These are phyloP conservation scores for Dioszegia crocea DNA, from an alignment of 768 basidiomycete genomes.

Conservation along the genomic window DNA sequence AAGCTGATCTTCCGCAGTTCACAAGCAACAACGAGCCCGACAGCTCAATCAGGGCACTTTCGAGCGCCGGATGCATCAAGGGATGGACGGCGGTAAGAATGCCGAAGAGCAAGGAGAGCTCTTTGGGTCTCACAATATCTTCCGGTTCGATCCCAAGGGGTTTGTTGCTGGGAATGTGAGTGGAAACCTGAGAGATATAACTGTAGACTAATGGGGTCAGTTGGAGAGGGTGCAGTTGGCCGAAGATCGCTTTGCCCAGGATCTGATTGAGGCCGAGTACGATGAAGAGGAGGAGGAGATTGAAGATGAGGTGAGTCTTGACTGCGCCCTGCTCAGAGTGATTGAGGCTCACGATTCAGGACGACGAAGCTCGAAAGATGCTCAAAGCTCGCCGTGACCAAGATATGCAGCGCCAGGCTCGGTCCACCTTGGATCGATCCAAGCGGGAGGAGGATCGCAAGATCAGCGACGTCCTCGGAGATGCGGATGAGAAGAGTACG, in stretches of 20 bases:
- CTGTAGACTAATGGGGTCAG: too few relatives aligned
- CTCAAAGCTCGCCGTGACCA: conserved; percentile 19
- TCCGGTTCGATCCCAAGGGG: conserved; percentile 42
- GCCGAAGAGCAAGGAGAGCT: conserved; percentile 40
- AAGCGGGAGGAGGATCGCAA: conserved; percentile 15
- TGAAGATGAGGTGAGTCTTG: conserved; percentile 20
- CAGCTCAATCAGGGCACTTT: conserved; percentile 43
- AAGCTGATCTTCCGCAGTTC: conserved; percentile 19
- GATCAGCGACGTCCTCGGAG: conserved; percentile 24
- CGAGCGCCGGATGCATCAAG: conserved; percentile 42
- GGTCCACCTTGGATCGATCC: background rate
- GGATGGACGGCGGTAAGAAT: conserved; percentile 34
- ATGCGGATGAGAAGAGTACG: background rate
- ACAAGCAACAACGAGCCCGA: conserved; percentile 37
- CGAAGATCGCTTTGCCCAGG: conserved; percentile 38
- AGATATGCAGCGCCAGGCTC: conserved; percentile 9
- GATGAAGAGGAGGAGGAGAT: conserved; percentile 23
- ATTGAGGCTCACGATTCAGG: conserved; percentile 17
- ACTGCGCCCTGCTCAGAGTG: background rate
- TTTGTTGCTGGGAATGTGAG: conserved; percentile 32
- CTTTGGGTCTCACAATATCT: conserved; percentile 47
- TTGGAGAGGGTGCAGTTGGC: conserved; percentile 32
- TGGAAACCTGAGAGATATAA: conserved; percentile 1
- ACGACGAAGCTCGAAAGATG: conserved; percentile 25
- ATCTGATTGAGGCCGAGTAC: conserved; percentile 36